Conservation (phyloP, 2,329 filamentous ascomycete species). For the Epichloe uncinata region DNA sequence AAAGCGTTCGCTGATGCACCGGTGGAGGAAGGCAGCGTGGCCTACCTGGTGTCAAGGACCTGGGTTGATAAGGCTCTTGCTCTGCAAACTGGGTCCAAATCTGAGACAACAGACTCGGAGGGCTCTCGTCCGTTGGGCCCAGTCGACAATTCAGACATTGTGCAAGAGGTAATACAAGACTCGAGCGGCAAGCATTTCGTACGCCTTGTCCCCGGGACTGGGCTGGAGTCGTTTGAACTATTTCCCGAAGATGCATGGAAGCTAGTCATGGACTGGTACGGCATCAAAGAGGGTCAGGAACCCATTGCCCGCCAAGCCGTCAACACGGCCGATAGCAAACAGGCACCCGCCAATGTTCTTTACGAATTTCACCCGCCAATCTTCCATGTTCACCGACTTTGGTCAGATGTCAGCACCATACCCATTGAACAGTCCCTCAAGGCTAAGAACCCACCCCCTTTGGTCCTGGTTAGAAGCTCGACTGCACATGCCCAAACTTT, state of each 20-base stretch:
- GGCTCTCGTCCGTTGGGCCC: conserved; percentile 53
- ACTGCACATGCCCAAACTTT: conserved; percentile 61
- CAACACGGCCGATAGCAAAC: conserved; percentile 44
- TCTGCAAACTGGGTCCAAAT: conserved; percentile 44
- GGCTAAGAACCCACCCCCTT: conserved; percentile 43
- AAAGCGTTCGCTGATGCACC: conserved; percentile 37
- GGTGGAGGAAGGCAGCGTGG: conserved; percentile 57
- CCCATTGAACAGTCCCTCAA: conserved; percentile 45
- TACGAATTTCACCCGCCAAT: conserved; percentile 79
- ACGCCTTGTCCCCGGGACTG: conserved; percentile 55
- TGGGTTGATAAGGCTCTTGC: conserved; percentile 69
- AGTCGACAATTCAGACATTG: conserved; percentile 77
- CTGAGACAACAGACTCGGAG: conserved; percentile 43
- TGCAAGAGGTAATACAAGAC: conserved; percentile 45
- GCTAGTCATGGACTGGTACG: conserved; percentile 70
- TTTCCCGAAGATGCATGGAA: conserved; percentile 74
- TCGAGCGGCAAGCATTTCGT: conserved; percentile 46
- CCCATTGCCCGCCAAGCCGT: conserved; percentile 66
- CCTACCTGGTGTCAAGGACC: conserved; percentile 62
- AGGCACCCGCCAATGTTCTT: conserved; percentile 46
- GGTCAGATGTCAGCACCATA: conserved; percentile 43
- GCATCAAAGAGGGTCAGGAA: conserved; percentile 52
- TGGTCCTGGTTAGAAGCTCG: conserved; percentile 57
- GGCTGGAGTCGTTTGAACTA: conserved; percentile 60
- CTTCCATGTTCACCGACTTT: conserved; percentile 72